phyloP scores from a whole-genome alignment of 75 land plant genomes.

The Pinus tabuliformis region DNA sequence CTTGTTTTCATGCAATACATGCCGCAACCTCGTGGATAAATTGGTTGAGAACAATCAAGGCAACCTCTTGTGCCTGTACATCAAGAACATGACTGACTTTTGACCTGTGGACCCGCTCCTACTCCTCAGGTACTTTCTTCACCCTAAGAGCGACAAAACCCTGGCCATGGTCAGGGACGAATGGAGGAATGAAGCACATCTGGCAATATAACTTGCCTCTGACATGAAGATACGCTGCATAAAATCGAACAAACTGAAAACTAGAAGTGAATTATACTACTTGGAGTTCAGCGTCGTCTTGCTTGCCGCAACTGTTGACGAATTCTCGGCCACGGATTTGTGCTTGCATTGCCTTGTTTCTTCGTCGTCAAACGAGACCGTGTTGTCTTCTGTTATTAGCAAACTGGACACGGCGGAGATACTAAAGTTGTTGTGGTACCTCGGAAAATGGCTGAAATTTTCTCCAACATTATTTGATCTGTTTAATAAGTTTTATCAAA shows the following conservation, averaged over 20 bases:
- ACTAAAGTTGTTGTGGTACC: slow-evolving; percentile 45
- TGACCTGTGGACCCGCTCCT: slow-evolving; percentile 37
- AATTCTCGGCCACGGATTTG: slow-evolving; percentile 48
- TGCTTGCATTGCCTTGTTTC: slow-evolving; percentile 68
- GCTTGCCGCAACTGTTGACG: slow-evolving; percentile 61
- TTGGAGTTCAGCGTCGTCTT: slow-evolving; percentile 37
- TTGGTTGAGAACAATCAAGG: slow-evolving; percentile 41
- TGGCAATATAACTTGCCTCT: slow-evolving; percentile 25
- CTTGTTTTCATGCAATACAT: slow-evolving; percentile 8
- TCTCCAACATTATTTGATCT: no score
- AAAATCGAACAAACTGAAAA: background rate
- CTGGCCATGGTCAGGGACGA: slow-evolving; percentile 34
- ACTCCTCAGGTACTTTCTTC: slow-evolving; percentile 57
- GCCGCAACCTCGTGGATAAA: slow-evolving; percentile 19
- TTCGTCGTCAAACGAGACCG: slow-evolving; percentile 39
- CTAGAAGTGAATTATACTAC: background rate
- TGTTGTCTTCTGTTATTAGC: slow-evolving; percentile 43
- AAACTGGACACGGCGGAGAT: slow-evolving; percentile 53
- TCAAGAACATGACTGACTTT: slow-evolving; percentile 35
- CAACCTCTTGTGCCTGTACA: slow-evolving; percentile 35
- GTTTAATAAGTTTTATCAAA: no score
- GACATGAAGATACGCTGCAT: slow-evolving; percentile 11
- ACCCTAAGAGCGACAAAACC: slow-evolving; percentile 9
- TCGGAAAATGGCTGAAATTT: slow-evolving; percentile 61
- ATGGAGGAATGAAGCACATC: slow-evolving; percentile 38